Base-by-base conservation (phyloP, 2,329 filamentous ascomycete genomes). In the Venturia carpophila region DNA sequence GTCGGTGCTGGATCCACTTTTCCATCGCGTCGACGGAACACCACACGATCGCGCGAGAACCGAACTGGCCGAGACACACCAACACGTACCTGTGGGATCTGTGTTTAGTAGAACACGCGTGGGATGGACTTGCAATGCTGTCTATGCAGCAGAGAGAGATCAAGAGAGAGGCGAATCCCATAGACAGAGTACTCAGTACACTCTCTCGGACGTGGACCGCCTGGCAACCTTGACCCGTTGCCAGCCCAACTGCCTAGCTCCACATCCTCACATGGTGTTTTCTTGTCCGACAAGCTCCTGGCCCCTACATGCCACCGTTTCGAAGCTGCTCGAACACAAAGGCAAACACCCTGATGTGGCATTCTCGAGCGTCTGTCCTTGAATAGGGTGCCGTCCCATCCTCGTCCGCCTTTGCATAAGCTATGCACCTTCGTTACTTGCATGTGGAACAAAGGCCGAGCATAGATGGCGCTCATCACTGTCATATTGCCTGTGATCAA, bases 251-350 rank as follows among this genome's bases (percentile, higher is more conserved):
- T 47, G 15, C 39, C 10, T 15, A 41, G 39, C 45, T 47, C 45
- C 45, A 47, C 45, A 47, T 17, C 19, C 45, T 47, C 15, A 37
- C 21, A 27, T 15, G 15, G 47, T 52, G 47, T 52, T 34, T 37
- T 58, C 52, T 58, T 37, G 52, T 58, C 52, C 52, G 9, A 58
- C 52, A 5, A 34, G 21, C 52, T 56, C 24, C 49, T 34, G 49
- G 6, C 49, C 34, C 49, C 49, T 58, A 58, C 52, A 37, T 58
- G 19, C 52, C 52, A 58, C 47, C 47, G 47, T 52, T 52, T 52
- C 47, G 27, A 21, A 15, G 47, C 47, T 13, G 27, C 47, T 15
- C 5, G 47, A 52, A 52, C 47, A 52, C 45, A 52, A 52, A 41
- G 11, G 47, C 21, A 52, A 27, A 27, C 47, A 27, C 24, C 7